phyloP scores from a whole-genome alignment of 768 basidiomycete species.

The Mycena crocata region DNA sequence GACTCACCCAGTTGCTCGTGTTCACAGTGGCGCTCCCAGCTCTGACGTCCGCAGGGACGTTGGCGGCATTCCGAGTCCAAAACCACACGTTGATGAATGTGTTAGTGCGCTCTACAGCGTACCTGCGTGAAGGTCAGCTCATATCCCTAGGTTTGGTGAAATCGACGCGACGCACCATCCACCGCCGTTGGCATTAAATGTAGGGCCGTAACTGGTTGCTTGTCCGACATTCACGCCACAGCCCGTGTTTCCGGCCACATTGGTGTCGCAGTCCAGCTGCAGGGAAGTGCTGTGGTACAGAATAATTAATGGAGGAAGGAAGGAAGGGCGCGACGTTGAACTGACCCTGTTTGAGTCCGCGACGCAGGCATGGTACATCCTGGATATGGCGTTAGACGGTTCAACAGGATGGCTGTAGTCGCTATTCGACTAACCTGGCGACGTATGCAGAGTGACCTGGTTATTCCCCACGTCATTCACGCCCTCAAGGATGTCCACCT shows the following conservation, averaged over 20 bases:
- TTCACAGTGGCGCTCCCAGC: slow-evolving; percentile 53
- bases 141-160: background rate
- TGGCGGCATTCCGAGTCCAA: slow-evolving; percentile 67
- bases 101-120: slow-evolving; percentile 70
- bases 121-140: slow-evolving; percentile 51
- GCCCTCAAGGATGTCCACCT: slow-evolving; percentile 58
- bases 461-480: slow-evolving; percentile 61
- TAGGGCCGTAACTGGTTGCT: slow-evolving; percentile 63
- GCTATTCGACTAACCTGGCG: slow-evolving; percentile 43
- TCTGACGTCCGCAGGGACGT: slow-evolving; percentile 61
- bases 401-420: background rate
- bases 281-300: background rate
- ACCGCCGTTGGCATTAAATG: slow-evolving; percentile 68
- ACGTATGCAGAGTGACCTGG: slow-evolving; percentile 56
- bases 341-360: slow-evolving; percentile 58
- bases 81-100: slow-evolving; percentile 76
- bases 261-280: slow-evolving; percentile 54
- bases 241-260: slow-evolving; percentile 59
- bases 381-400: slow-evolving; percentile 7
- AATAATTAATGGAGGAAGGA: background rate
- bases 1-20: slow-evolving; percentile 66
- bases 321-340: background rate
- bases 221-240: slow-evolving; percentile 57
- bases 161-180: slow-evolving; percentile 61
- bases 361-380: slow-evolving; percentile 60